Conservation (phyloP, 2,329 filamentous ascomycete genomes). For the Scortechinia acanthostroma region DNA sequence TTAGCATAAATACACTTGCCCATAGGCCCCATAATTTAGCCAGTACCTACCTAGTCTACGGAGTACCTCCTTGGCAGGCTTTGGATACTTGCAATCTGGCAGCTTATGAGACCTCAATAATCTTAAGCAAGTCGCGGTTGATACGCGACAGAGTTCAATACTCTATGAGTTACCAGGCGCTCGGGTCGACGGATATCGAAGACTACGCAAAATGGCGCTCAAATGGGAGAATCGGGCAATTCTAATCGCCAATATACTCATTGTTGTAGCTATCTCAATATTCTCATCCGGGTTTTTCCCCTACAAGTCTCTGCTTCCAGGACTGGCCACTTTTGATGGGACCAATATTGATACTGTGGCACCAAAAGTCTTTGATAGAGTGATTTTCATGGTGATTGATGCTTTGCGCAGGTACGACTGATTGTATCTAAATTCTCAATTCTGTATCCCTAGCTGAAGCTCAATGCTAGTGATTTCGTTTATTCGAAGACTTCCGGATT, state of each 20-base stretch:
- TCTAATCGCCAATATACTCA: neutral
- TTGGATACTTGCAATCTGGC: no score
- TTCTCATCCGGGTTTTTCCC: slow-evolving; percentile 1
- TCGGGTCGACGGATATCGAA: no score
- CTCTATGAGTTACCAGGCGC: no score
- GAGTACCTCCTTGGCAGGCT: no score
- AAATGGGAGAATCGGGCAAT: neutral
- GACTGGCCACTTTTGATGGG: neutral
- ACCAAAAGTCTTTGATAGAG: slow-evolving; percentile 49
- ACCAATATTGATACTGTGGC: slow-evolving; percentile 2
- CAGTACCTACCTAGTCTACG: no score
- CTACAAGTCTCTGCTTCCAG: neutral
- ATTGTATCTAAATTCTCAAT: neutral
- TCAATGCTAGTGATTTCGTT: slow-evolving; percentile 55
- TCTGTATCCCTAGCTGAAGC: slow-evolving; percentile 7
- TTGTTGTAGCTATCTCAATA: neutral
- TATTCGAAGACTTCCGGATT: slow-evolving; percentile 61
- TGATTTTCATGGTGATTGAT: slow-evolving; percentile 75
- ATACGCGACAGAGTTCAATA: no score
- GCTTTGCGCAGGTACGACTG: slow-evolving; percentile 52
- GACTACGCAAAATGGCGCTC: no score
- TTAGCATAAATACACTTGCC: no score
- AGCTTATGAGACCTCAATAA: no score
- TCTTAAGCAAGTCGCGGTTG: no score
- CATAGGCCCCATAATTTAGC: no score